A percentile compares a stretch with the other conserved stretches of the same genome.
These are phyloP conservation scores for Annulohypoxylon maeteangense DNA, from an alignment of 495 filamentous ascomycete genomes.

Conservation along the genomic window DNA sequence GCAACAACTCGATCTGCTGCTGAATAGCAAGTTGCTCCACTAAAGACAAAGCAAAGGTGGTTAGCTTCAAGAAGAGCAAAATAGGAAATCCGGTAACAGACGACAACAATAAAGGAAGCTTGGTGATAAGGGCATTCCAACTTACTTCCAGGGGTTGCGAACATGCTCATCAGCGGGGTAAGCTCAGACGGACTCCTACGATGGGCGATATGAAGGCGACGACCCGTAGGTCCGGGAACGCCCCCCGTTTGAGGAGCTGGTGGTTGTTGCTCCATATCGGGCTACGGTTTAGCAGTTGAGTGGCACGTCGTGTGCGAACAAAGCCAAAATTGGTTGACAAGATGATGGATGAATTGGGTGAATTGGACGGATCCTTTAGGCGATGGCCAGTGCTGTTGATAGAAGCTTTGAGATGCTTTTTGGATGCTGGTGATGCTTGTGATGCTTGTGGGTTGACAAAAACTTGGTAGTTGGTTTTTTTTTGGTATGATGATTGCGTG, in stretches of 20 bases:
- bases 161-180: conserved; percentile 98
- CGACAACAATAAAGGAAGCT: neutral
- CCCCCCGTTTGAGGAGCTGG: conserved; percentile 66
- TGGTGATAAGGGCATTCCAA: conserved; percentile 28
- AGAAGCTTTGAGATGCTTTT: conserved; percentile 26
- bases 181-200: conserved; percentile 96
- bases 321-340: conserved; percentile 12
- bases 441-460: conserved; percentile 27
- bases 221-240: conserved; percentile 83
- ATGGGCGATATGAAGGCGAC: conserved; percentile 96
- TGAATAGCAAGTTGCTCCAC: conserved; percentile 99
- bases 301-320: conserved; percentile 65
- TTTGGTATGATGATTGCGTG: conserved; percentile 45
- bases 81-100: conserved; percentile 9
- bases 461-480: conserved; percentile 36
- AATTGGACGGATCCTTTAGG: conserved; percentile 35
- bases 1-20: conserved; percentile 97
- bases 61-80: conserved; percentile 46
- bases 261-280: conserved; percentile 82
- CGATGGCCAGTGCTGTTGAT: conserved; percentile 36
- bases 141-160: conserved; percentile 65
- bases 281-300: conserved; percentile 32
- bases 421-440: conserved; percentile 14
- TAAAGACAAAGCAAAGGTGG: conserved; percentile 49
- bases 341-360: conserved; percentile 27